Percentiles rank a stretch among this genome's conserved stretches.
These are phyloP conservation scores for Salix dunnii DNA, from an alignment of 345 rosid genomes.

Conservation along the genomic window DNA sequence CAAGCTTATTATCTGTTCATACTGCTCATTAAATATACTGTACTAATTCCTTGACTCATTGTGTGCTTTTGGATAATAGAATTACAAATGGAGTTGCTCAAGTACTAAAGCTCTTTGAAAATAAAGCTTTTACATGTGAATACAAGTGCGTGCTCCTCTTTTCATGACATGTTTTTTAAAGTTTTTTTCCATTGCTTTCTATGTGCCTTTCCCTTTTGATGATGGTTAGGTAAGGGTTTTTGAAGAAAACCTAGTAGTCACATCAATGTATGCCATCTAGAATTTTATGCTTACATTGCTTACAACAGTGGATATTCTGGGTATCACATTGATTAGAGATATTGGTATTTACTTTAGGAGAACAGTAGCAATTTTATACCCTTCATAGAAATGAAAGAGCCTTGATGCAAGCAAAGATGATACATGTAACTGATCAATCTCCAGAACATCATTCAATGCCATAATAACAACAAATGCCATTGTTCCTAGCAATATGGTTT, in stretches of 20 bases:
- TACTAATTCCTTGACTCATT: conserved; percentile 16
- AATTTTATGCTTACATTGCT: neutral
- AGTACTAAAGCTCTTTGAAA: conserved; percentile 54
- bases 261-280: neutral
- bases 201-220: neutral
- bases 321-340: neutral
- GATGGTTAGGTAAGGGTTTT: neutral
- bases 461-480: too few relatives aligned
- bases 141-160: conserved; percentile 57
- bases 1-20: conserved; percentile 1
- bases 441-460: too few relatives aligned
- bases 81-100: conserved; percentile 68
- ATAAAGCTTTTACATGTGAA: conserved; percentile 78
- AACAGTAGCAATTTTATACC: neutral
- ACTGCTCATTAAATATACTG: neutral
- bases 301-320: neutral
- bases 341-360: neutral
- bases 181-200: neutral
- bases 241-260: neutral
- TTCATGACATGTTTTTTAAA: neutral
- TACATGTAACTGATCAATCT: too few relatives aligned
- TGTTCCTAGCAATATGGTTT: too few relatives aligned
- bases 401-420: too few relatives aligned
- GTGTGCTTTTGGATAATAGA: conserved; percentile 35
- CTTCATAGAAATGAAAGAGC: too few relatives aligned